Evolutionary conservation across 192 early-diverging fungal species (phyloP).

Genomic region (Dimargaris cristalligena): DNA sequence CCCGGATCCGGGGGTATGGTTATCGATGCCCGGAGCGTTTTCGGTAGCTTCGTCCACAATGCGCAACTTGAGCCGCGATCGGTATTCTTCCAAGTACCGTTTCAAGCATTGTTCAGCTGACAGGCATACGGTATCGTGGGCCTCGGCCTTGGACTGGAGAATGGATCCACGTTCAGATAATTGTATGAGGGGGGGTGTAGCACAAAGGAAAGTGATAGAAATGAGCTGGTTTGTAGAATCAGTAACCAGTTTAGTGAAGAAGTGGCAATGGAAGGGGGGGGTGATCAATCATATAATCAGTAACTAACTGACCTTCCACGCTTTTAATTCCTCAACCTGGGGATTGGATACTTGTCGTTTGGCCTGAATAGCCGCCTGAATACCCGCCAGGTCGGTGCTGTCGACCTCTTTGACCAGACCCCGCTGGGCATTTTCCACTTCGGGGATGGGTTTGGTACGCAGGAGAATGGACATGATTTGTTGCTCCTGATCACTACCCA

Average conservation of each 20-base stretch:
- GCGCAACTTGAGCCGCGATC: slow-evolving; percentile 1
- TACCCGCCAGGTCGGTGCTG: neutral
- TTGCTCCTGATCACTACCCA: slow-evolving; percentile 25
- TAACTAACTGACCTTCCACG: slow-evolving; percentile 2
- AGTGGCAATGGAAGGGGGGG: neutral
- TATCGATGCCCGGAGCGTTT: neutral
- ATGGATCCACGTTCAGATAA: too few species aligned
- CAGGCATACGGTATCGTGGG: slow-evolving; percentile 1
- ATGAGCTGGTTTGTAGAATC: too few species aligned
- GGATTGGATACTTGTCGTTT: neutral
- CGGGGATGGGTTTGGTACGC: slow-evolving; percentile 30
- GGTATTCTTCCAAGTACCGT: neutral
- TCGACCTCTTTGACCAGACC: slow-evolving; percentile 18
- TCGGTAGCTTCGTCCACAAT: slow-evolving; percentile 1
- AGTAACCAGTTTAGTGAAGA: too few species aligned
- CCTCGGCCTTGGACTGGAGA: slow-evolving; percentile 4
- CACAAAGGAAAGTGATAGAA: too few species aligned
- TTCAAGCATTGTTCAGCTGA: slow-evolving; percentile 4
- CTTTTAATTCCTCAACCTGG: slow-evolving; percentile 1
- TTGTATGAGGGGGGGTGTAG: too few species aligned
- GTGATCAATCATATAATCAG: neutral
- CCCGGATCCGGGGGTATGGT: neutral
- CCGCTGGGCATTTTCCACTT: slow-evolving; percentile 27
- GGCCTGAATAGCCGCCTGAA: neutral
- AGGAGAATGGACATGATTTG: slow-evolving; percentile 27